Evolutionary conservation across 1,139 yeast species (phyloP).

Genomic region (Keqinozyma sinolaborantium): DNA sequence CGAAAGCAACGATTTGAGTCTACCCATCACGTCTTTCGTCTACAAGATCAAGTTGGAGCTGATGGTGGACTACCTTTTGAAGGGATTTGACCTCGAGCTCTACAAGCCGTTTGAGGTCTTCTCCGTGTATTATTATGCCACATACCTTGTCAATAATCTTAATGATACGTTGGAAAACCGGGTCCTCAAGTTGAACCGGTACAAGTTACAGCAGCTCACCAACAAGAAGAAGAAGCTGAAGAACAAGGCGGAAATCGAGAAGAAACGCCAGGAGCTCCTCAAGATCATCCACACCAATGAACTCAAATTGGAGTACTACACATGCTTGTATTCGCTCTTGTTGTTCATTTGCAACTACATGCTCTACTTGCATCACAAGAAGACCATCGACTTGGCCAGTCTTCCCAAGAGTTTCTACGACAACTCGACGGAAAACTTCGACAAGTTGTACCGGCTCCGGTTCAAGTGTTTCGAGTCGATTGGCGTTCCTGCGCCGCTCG

Average conservation of each 20-base stretch:
- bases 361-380: conserved; percentile 20
- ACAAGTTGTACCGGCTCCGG: conserved; percentile 59
- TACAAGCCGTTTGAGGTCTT: conserved; percentile 71
- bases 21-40: conserved; percentile 67
- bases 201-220: conserved; percentile 34
- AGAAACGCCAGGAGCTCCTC: conserved; percentile 25
- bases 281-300: conserved; percentile 14
- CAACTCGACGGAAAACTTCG: conserved; percentile 38
- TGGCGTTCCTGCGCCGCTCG: conserved; percentile 71
- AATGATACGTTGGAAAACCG: conserved; percentile 50
- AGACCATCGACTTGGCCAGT: conserved; percentile 24
- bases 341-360: conserved; percentile 20
- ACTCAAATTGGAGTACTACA: conserved; percentile 27
- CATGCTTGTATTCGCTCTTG: conserved; percentile 32
- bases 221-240: conserved; percentile 50
- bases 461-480: conserved; percentile 82
- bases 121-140: conserved; percentile 65
- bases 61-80: conserved; percentile 70
- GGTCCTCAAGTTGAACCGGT: conserved; percentile 29
- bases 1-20: conserved; percentile 23
- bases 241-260: conserved; percentile 27
- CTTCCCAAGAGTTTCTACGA: conserved; percentile 22
- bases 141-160: conserved; percentile 48
- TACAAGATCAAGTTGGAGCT: conserved; percentile 60
- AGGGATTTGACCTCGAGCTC: conserved; percentile 75